phyloP scores from a whole-genome alignment of 2,329 filamentous ascomycete genomes.

The Coniochaeta sp. region DNA sequence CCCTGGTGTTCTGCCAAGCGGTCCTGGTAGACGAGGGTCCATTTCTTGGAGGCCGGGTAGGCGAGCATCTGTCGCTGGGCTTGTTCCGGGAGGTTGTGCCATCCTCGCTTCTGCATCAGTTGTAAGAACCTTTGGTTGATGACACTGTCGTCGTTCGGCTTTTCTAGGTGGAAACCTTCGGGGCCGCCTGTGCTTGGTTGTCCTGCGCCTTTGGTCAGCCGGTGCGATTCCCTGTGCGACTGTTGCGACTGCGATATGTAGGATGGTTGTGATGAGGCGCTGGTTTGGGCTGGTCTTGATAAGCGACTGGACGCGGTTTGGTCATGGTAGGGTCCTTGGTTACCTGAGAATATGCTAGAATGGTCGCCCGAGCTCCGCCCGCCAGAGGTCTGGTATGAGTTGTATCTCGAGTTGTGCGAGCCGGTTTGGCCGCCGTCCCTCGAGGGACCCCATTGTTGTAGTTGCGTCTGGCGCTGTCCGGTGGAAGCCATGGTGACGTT shows the following conservation, averaged over 20 bases:
- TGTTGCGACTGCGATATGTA: constrained; percentile 38
- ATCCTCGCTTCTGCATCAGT: constrained; percentile 95
- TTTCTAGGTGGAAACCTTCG: constrained; percentile 56
- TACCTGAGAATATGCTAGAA: constrained; percentile 51
- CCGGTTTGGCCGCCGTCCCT: constrained; percentile 45
- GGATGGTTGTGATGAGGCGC: constrained; percentile 50
- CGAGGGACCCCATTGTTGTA: constrained; percentile 70
- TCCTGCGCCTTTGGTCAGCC: constrained; percentile 39
- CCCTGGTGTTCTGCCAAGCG: constrained; percentile 88
- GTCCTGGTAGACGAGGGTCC: constrained; percentile 95
- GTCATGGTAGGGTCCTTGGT: constrained; percentile 35
- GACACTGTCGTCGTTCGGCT: constrained; percentile 72
- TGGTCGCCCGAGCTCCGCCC: constrained; percentile 50
- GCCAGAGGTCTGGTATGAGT: constrained; percentile 54
- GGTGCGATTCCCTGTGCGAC: constrained; percentile 48
- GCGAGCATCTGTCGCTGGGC: constrained; percentile 93
- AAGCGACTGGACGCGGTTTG: constrained; percentile 32
- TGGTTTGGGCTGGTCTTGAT: constrained; percentile 45
- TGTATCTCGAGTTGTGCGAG: constrained; percentile 53
- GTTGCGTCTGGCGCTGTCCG: constrained; percentile 59
- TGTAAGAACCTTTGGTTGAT: constrained; percentile 89
- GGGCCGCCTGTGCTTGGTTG: constrained; percentile 25
- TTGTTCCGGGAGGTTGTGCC: constrained; percentile 94
- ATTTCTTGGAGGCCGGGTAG: constrained; percentile 92
- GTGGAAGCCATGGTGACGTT: constrained; percentile 67